Evolutionary conservation across 2,329 filamentous ascomycete species (phyloP).

Genomic region (Clarireedia paspali): DNA sequence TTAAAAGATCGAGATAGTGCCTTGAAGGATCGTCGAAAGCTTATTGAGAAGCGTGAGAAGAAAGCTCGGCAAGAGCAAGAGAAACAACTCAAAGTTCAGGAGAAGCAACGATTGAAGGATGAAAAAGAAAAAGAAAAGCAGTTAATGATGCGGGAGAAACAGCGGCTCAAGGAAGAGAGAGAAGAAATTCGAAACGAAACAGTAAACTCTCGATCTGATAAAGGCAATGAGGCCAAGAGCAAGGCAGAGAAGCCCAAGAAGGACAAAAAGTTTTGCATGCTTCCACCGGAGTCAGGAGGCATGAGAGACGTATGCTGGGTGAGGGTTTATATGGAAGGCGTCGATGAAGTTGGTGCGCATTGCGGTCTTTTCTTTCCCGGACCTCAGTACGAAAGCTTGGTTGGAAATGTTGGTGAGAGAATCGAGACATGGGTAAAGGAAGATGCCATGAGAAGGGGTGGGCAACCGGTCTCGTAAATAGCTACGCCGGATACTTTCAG

Average conservation of each 20-base stretch:
- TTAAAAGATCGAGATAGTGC: conserved; percentile 59
- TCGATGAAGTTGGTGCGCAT: conserved; percentile 81
- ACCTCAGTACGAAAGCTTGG: conserved; percentile 65
- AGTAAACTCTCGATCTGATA: conserved; percentile 17
- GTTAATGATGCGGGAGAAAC: conserved; percentile 19
- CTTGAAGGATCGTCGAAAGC: conserved; percentile 54
- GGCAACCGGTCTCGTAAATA: neutral
- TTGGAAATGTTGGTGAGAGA: conserved; percentile 63
- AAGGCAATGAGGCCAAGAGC: conserved; percentile 24
- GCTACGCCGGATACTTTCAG: too few species aligned
- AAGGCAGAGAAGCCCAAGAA: conserved; percentile 24
- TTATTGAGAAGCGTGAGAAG: conserved; percentile 44
- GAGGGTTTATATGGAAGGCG: conserved; percentile 69
- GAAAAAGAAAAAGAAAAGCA: conserved; percentile 27
- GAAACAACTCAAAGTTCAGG: conserved; percentile 30
- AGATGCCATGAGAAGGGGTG: conserved; percentile 34
- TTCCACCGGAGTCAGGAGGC: conserved; percentile 50
- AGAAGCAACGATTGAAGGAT: conserved; percentile 28
- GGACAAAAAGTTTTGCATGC: conserved; percentile 64
- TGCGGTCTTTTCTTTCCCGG: conserved; percentile 72
- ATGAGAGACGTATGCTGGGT: conserved; percentile 66
- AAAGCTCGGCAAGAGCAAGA: conserved; percentile 34
- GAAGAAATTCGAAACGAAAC: conserved; percentile 23
- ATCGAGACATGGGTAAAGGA: conserved; percentile 65
- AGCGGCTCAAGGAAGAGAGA: conserved; percentile 29